These are phyloP conservation scores for Podospora conica DNA, from an alignment of 495 filamentous ascomycete species.

Conservation along the genomic window DNA sequence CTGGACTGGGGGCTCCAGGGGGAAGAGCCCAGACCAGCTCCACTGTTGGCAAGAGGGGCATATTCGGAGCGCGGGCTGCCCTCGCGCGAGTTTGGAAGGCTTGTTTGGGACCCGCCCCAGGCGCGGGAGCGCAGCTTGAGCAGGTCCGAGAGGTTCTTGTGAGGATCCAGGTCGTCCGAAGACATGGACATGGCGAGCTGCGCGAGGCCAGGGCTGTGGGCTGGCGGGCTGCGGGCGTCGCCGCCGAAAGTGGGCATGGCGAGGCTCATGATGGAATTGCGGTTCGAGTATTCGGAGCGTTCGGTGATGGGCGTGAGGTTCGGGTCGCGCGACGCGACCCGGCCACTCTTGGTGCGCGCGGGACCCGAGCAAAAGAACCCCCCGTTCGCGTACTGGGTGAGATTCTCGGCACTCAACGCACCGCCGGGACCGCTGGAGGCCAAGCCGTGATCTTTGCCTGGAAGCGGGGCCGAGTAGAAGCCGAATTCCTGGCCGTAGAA, in stretches of 20 bases:
- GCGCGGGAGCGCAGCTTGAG: conserved; percentile 66
- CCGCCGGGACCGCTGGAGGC: conserved; percentile 15
- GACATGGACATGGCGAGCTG: conserved; percentile 63
- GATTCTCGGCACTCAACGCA: conserved; percentile 34
- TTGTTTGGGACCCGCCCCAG: conserved; percentile 76
- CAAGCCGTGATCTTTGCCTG: conserved; percentile 14
- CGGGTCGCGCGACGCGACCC: conserved; percentile 71
- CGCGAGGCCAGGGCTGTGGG: conserved; percentile 55
- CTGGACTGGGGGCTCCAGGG: conserved; percentile 5
- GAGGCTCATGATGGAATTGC: conserved; percentile 79
- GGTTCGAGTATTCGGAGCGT: conserved; percentile 88
- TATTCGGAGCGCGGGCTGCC: conserved; percentile 50
- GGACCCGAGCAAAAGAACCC: conserved; percentile 81
- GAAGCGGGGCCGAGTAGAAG: conserved; percentile 75
- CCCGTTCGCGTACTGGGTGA: conserved; percentile 61
- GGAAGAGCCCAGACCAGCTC: conserved; percentile 25
- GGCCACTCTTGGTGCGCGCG: conserved; percentile 59
- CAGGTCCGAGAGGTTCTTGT: conserved; percentile 62
- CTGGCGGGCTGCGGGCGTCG: conserved; percentile 26
- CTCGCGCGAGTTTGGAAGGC: conserved; percentile 53
- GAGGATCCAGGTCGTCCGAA: conserved; percentile 46
- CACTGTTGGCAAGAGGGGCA: conserved; percentile 5
- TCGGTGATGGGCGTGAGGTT: conserved; percentile 96
- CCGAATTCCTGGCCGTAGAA: conserved; percentile 97
- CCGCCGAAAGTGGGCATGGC: conserved; percentile 48